Base-by-base conservation (phyloP, 73 alveolate genomes). In the Tetrahymena borealis region DNA sequence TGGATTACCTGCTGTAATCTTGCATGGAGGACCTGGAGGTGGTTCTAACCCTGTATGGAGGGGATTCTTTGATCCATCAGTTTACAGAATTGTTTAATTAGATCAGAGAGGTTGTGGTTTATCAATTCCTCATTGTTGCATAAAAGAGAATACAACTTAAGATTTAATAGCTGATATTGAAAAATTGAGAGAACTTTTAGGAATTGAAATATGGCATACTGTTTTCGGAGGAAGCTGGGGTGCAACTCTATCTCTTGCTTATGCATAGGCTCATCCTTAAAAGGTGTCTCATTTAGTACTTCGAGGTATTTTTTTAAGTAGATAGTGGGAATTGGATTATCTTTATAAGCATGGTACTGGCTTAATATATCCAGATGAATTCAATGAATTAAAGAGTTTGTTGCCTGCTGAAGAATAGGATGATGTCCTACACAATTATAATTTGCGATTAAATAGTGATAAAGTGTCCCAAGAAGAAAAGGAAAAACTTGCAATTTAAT, bases 31-130 rank as follows among this genome's bases (percentile, higher is more conserved):
- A 32, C 93, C 93, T 12, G 90, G 90, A 0, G 93, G 18, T 2
- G 93, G 94, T 6, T 39, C 78, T n/a, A 10, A 11, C 9, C 94
- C 94, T 15, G 1, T 8, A n/a, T 38, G 28, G 13, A 36, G 94
- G 15, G 60, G 78, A 11, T 91, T 1, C n/a, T 91, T 91, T 18
- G 94, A 91, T 33, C 78, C 78, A 4, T 85, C 37, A 91, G 41
- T 11, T 15, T 91, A 91, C 10, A 39, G 90, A 38, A 91, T 91
- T 11, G 78, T 39, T 12, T 60, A 60, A 40, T 91, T 91, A 2
- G 91, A 91, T 91, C 40, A 91, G 24, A 39, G 94, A 39, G 94
- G 94, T 33, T 28, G 91, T 60, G 94, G 91, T 39, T 38, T 38
- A 39, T 91, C 91, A 15, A 91, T 40, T 32, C 94, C 94, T 4